Evolutionary conservation across 2,329 filamentous ascomycete genomes (phyloP), one percentile per base, ranked within the genome.

Genomic region (Sporothrix variecibatus): DNA sequence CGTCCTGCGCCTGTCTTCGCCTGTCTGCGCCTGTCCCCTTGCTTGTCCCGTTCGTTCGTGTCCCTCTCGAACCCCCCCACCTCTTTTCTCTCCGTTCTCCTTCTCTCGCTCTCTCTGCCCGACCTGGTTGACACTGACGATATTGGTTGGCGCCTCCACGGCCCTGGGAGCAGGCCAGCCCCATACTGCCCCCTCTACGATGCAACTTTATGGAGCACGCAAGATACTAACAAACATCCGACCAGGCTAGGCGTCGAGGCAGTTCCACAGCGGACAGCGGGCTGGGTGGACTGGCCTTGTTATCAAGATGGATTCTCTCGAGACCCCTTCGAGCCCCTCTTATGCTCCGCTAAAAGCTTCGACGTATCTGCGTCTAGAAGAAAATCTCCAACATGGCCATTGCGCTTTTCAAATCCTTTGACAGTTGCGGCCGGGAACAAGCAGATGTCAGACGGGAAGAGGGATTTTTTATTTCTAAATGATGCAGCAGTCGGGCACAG

Each of bases 211-310:
- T 43, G 60, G 60, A 65, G 34, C 60, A 65, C 60, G 20, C 60
- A 65, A 65, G 60, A 43, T 65, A 65, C 60, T 65, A 43, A 65
- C 60, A 65, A 34, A 64, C 34, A 49, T 60, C 15, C 28, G 28
- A 34, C 17, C 56, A 60, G 28, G 28, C 56, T 20, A 60, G 43
- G 34, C n/a, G n/a, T 43, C 34, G 11, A 43, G 60, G 60, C 34
- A 49, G 60, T n/a, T 62, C 58, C 58, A 38, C 58, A 38, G 20
- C 34, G 60, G 11, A 62, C 58, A 38, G 20, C 34, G 34, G 11
- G 4, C 34, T 26, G 34, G n/a, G 17, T 8, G 38, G 1, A 26
- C 60, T 26, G 20, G n/a, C 60, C 26, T 43, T 64, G 60, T 65
- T 65, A 65, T 43, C 60, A 43, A 26, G 34, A 43, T 23, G 56